Conservation (phyloP, 2,329 filamentous ascomycete genomes). For the Monosporascus sp. region DNA sequence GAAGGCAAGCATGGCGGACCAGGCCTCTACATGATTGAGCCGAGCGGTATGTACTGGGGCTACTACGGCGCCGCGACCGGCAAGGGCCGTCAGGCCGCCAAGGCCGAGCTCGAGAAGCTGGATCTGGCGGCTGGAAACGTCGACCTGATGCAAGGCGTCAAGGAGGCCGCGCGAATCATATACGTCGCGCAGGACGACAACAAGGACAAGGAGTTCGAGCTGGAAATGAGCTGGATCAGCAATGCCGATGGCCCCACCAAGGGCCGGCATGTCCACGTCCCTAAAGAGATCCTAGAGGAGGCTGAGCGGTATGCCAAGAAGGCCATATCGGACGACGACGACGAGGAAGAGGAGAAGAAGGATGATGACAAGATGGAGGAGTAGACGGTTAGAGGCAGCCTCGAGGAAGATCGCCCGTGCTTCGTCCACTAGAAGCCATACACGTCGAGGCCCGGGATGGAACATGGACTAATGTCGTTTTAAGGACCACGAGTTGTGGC, state of each 20-base stretch:
- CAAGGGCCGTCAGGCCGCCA: constrained; percentile 93
- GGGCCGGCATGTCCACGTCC: constrained; percentile 88
- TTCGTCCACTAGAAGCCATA: constrained; percentile 12
- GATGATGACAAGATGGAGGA: constrained; percentile 85
- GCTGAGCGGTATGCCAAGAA: constrained; percentile 91
- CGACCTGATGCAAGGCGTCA: constrained; percentile 80
- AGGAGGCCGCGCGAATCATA: constrained; percentile 95
- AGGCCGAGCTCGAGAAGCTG: constrained; percentile 97
- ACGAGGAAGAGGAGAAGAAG: constrained; percentile 63
- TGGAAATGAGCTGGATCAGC: constrained; percentile 99
- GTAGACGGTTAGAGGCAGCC: constrained; percentile 37
- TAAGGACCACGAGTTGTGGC: constrained; percentile 9
- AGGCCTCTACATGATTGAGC: constrained; percentile 98
- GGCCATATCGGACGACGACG: constrained; percentile 80
- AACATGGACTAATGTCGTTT: constrained; percentile 19
- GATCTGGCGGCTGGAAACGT: constrained; percentile 75
- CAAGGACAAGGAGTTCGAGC: constrained; percentile 99
- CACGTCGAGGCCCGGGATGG: constrained; percentile 8
- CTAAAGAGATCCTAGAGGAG: constrained; percentile 83
- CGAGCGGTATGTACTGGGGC: constrained; percentile 94
- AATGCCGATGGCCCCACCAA: constrained; percentile 79
- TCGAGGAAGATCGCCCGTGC: not conserved
- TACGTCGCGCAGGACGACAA: constrained; percentile 97
- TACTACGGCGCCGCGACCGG: constrained; percentile 98
- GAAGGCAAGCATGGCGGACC: constrained; percentile 76